These are phyloP conservation scores for Blastomyces silverae DNA, from an alignment of 2,329 filamentous ascomycete species.

Conservation along the genomic window DNA sequence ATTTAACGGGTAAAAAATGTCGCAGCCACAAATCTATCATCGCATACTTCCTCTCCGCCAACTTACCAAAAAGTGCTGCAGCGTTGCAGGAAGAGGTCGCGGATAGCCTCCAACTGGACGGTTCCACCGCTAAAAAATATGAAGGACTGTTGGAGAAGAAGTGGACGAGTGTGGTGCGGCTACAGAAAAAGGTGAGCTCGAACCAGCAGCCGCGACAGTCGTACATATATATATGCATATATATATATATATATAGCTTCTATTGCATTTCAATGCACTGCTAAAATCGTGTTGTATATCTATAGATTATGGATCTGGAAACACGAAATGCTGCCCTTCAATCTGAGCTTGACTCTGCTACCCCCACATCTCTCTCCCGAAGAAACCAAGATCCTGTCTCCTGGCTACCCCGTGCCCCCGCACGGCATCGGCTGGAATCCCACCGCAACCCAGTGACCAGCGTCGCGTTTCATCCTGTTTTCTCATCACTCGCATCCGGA, in stretches of 20 bases:
- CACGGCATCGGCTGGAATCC: constrained; percentile 74
- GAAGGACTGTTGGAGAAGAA: constrained; percentile 94
- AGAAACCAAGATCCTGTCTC: constrained; percentile 75
- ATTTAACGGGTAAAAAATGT: constrained; percentile 19
- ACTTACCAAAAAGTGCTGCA: constrained; percentile 61
- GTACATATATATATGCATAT: not conserved
- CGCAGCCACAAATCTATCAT: constrained; percentile 85
- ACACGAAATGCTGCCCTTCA: constrained; percentile 65
- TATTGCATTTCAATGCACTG: not conserved
- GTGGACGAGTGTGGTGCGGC: constrained; percentile 89
- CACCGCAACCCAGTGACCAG: constrained; percentile 77
- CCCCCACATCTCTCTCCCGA: constrained; percentile 67
- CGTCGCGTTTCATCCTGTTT: constrained; percentile 86
- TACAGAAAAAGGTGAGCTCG: constrained; percentile 79
- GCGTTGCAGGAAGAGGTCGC: constrained; percentile 71
- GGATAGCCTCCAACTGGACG: constrained; percentile 62
- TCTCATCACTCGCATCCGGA: constrained; percentile 81
- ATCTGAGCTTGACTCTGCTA: constrained; percentile 75
- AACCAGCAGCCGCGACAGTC: not conserved
- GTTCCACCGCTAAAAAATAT: constrained; percentile 83
- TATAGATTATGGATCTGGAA: constrained; percentile 87
- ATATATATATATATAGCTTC: not conserved
- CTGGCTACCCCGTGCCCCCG: constrained; percentile 79
- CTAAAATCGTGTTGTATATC: constrained; percentile 11
- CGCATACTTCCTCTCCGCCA: constrained; percentile 72